Evolutionary conservation across 805 yeast genomes (phyloP).

Genomic region (Blastobotrys peoriensis): DNA sequence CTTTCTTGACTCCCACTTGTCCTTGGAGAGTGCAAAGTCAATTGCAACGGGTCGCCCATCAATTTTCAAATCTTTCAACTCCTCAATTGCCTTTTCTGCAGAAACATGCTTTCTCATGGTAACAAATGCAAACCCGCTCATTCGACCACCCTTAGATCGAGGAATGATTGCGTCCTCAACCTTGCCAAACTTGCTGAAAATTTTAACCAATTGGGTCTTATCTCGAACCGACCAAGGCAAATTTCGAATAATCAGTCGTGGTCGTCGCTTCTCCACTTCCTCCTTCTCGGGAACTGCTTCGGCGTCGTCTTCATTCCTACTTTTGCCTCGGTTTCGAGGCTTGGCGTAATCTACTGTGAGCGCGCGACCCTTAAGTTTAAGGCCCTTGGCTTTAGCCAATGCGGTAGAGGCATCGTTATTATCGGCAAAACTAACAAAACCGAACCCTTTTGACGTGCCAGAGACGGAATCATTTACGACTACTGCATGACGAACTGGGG

Average conservation of each 20-base stretch:
- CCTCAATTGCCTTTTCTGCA: constrained; percentile 79
- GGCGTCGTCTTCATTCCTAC: constrained; percentile 14
- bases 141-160: constrained; percentile 75
- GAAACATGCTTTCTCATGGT: constrained; percentile 73
- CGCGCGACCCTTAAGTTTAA: constrained; percentile 54
- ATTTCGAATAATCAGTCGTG: constrained; percentile 83
- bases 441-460: constrained; percentile 80
- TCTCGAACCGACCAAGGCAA: constrained; percentile 94
- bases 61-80: constrained; percentile 65
- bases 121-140: constrained; percentile 94
- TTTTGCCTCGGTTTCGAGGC: constrained; percentile 69
- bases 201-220: constrained; percentile 60
- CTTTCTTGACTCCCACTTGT: constrained; percentile 62
- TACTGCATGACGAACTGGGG: constrained; percentile 93
- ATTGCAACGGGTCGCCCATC: constrained; percentile 91
- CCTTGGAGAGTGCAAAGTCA: constrained; percentile 85
- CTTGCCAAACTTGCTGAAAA: constrained; percentile 73
- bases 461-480: constrained; percentile 74
- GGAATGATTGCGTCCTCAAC: constrained; percentile 89
- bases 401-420: constrained; percentile 83
- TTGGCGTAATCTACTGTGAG: constrained; percentile 83
- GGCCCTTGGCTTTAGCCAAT: constrained; percentile 55
- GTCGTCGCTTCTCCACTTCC: constrained; percentile 64
- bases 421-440: constrained; percentile 82
- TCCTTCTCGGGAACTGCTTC: constrained; percentile 16